Evolutionary conservation across 352 stramenopile genomes (phyloP).

Genomic region (Globisporangium uncinulatum): DNA sequence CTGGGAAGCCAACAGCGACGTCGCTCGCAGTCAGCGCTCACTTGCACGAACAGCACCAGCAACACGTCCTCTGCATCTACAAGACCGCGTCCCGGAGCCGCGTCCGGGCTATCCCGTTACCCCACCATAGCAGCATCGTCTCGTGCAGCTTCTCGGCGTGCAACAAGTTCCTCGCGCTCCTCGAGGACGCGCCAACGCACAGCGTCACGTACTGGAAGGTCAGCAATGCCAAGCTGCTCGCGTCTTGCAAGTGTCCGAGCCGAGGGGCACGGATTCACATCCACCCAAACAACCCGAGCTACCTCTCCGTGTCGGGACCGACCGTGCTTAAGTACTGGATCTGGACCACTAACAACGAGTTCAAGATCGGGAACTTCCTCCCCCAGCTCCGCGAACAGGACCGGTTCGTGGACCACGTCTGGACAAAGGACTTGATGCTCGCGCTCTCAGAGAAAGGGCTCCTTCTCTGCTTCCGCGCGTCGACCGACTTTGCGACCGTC

Average conservation of each 20-base stretch:
- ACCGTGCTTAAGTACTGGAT: conserved; percentile 78
- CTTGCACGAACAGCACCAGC: conserved; percentile 22
- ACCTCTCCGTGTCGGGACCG: conserved; percentile 69
- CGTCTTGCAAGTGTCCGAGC: conserved; percentile 61
- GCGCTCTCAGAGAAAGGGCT: conserved; percentile 61
- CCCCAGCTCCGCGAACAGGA: conserved; percentile 72
- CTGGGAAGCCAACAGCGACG: conserved; percentile 2
- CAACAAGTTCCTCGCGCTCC: conserved; percentile 71
- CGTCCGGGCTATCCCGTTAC: conserved; percentile 37
- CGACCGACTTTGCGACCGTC: conserved; percentile 39
- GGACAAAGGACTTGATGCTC: conserved; percentile 68
- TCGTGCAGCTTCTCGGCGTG: conserved; percentile 65
- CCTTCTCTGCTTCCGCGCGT: conserved; percentile 55
- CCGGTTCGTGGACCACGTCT: conserved; percentile 79
- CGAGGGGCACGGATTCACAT: conserved; percentile 64
- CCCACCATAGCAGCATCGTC: conserved; percentile 51
- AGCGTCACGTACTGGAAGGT: conserved; percentile 81
- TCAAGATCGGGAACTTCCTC: conserved; percentile 75
- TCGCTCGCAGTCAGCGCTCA: conserved; percentile 13
- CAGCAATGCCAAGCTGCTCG: conserved; percentile 66
- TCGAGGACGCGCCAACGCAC: conserved; percentile 66
- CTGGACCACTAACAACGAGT: conserved; percentile 61
- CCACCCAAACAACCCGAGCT: conserved; percentile 58
- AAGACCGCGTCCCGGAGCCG: conserved; percentile 34
- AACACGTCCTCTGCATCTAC: conserved; percentile 63